Conservation (phyloP, 331 rosid species). For the Pyrus hybrid region DNA sequence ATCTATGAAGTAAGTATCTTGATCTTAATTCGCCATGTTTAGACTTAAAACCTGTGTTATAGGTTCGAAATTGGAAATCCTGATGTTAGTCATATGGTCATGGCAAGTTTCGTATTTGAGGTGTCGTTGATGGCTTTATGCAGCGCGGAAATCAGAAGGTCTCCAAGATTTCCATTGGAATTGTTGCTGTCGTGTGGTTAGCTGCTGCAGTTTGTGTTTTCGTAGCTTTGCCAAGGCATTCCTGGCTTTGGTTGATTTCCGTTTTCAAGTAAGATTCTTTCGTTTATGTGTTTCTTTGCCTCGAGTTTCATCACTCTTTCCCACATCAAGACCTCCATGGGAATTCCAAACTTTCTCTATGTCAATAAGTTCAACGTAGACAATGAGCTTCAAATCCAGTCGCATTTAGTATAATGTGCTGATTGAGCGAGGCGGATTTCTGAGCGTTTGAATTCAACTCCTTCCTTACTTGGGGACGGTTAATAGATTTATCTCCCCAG, state of each 20-base stretch:
- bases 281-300: neutral
- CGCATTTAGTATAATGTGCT: no score
- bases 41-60: neutral
- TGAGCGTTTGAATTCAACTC: no score
- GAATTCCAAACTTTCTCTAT: neutral
- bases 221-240: conserved; percentile 51
- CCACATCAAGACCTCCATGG: neutral
- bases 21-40: neutral
- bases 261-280: conserved; percentile 49
- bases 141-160: conserved; percentile 71
- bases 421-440: no score
- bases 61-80: neutral
- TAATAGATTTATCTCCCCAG: neutral
- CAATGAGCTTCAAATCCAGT: no score
- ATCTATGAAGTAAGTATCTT: conserved; percentile 56
- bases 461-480: neutral
- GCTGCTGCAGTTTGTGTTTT: conserved; percentile 70
- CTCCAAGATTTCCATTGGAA: conserved; percentile 47
- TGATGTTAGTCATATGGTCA: neutral
- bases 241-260: conserved; percentile 77
- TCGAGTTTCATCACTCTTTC: neutral
- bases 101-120: neutral
- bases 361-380: no score
- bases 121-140: conserved; percentile 1
- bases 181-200: conserved; percentile 52